Evolutionary conservation across 306 rosid species (phyloP).

Genomic region (Lathyrus aphaca): DNA sequence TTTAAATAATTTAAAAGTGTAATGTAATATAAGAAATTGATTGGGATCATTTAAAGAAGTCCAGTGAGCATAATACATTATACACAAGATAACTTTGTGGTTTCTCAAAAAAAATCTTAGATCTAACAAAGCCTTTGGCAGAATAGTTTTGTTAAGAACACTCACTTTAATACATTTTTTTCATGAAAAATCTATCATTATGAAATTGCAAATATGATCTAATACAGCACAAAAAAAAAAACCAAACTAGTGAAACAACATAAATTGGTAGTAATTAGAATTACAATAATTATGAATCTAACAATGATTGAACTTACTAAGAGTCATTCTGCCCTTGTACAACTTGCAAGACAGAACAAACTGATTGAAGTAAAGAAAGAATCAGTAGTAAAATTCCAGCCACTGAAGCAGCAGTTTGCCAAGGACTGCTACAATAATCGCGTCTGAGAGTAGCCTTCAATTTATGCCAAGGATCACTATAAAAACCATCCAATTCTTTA

Average conservation of each 20-base stretch:
- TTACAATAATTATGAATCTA: background rate
- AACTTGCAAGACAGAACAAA: constrained; percentile 43
- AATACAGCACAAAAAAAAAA: too few relatives aligned
- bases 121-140: too few relatives aligned
- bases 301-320: background rate
- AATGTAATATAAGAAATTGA: too few relatives aligned
- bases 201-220: background rate
- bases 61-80: too few relatives aligned
- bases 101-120: too few relatives aligned
- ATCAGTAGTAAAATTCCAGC: constrained; percentile 36
- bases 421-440: constrained; percentile 41
- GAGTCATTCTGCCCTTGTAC: background rate
- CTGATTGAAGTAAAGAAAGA: constrained; percentile 38
- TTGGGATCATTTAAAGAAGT: too few relatives aligned
- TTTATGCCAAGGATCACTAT: constrained; percentile 11
- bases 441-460: constrained; percentile 39
- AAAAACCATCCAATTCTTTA: constrained; percentile 17
- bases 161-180: too few relatives aligned
- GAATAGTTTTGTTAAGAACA: too few relatives aligned
- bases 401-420: constrained; percentile 38
- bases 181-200: too few relatives aligned
- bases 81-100: too few relatives aligned
- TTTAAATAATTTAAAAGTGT: too few relatives aligned
- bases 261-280: background rate
- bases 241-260: too few relatives aligned